Conservation (phyloP, 257 asterid species). For the Primulina eburnea region DNA sequence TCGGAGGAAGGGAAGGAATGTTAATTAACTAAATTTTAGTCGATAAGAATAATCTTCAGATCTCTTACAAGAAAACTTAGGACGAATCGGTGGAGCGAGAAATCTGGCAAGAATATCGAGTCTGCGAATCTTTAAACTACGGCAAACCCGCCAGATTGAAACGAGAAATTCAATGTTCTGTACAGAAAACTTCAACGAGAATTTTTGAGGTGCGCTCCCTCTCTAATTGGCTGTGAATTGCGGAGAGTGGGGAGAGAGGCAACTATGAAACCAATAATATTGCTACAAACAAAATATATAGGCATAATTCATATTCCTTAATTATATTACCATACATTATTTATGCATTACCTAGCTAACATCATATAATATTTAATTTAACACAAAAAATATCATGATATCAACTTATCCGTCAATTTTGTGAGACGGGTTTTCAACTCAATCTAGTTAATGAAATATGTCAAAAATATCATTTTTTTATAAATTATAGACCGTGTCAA, state of each 20-base stretch:
- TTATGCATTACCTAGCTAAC: not conserved
- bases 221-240: constrained; percentile 35
- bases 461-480: too few relatives aligned
- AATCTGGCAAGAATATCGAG: constrained; percentile 16
- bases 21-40: not conserved
- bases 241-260: constrained; percentile 25
- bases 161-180: not conserved
- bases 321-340: not conserved
- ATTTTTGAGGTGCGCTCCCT: constrained; percentile 19
- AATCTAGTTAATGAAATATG: too few relatives aligned
- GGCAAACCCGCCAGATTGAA: not conserved
- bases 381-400: too few relatives aligned
- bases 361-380: too few relatives aligned
- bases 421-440: too few relatives aligned
- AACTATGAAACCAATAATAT: not conserved
- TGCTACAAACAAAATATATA: not conserved
- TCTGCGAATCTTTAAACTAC: constrained; percentile 11
- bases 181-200: not conserved
- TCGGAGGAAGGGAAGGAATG: not conserved
- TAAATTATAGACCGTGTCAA: too few relatives aligned
- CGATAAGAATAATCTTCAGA: constrained; percentile 20
- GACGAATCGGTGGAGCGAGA: constrained; percentile 7
- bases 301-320: not conserved
- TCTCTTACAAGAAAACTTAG: constrained; percentile 21
- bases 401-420: too few relatives aligned